Conservation (phyloP, 2,329 filamentous ascomycete species). For the Fusarium denticulatum region DNA sequence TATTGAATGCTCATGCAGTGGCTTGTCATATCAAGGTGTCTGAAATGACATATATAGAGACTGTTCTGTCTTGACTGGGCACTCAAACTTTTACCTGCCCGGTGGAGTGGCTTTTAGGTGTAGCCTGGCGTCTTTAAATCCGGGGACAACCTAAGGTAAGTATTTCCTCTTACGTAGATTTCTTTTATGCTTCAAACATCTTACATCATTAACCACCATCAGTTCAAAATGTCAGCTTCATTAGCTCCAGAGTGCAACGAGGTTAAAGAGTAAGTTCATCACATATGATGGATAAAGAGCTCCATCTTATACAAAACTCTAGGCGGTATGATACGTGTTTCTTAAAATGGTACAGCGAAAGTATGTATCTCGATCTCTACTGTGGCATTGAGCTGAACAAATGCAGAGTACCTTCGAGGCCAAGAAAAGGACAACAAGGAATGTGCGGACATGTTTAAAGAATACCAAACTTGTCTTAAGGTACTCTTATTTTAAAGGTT, state of each 20-base stretch:
- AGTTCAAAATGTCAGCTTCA: conserved; percentile 82
- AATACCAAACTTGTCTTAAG: conserved; percentile 87
- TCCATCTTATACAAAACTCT: background rate
- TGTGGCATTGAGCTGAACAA: conserved; percentile 19
- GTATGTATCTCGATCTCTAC: conserved; percentile 61
- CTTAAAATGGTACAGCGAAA: conserved; percentile 99
- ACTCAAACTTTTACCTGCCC: background rate
- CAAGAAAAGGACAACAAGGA: conserved; percentile 83
- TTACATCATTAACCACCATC: conserved; percentile 25
- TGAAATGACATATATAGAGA: background rate
- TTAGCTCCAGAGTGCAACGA: conserved; percentile 95
- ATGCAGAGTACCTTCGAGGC: conserved; percentile 85
- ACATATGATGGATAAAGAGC: fast-evolving
- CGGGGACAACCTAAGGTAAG: background rate
- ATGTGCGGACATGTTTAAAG: conserved; percentile 84
- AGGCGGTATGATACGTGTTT: conserved; percentile 98
- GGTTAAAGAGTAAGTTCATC: conserved; percentile 81
- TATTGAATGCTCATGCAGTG: background rate
- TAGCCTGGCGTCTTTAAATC: conserved; percentile 21
- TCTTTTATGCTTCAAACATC: conserved; percentile 28
- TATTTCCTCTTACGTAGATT: conserved; percentile 12
- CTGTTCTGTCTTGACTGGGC: background rate
- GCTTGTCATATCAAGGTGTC: background rate
- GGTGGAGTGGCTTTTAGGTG: conserved; percentile 22
- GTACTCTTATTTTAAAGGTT: conserved; percentile 56